Evolutionary conservation across 169 alveolate genomes (phyloP), one percentile per base, ranked within the genome.

Genomic region (Sarcocystis neurona): DNA sequence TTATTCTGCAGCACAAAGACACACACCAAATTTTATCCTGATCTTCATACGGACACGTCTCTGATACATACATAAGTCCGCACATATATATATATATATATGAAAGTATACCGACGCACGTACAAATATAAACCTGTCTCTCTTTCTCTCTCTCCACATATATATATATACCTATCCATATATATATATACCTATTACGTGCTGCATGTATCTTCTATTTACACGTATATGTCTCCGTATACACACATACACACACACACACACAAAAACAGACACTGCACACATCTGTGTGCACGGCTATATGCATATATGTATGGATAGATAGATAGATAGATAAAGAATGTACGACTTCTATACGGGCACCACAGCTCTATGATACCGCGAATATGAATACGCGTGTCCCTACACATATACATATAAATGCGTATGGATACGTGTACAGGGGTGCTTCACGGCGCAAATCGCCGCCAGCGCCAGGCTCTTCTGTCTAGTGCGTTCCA

Each of bases 1-100:
- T 70, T 63, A 80, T 84, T 70, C 89, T 84, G 89, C 10, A 23
- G 39, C 10, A 32, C 8, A 8, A 46, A 77, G 18, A 37, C 80
- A 43, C 53, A 44, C 34, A 1, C 18, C 2, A 27, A 15, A 8
- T 20, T 2, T 58, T n/a, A 30, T 18, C 2, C n/a, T n/a, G 79
- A 8, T 34, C 50, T 20, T 15, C 79, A 8, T 12, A 18, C 43
- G 23, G n/a, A n/a, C 2, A 37, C 8, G 8, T 75, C 1, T 34
- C 2, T 10, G 34, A 39, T 44, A 43, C 20, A 75, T 10, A 39
- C 43, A 43, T 43, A 39, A 3, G 20, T 75, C 18, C 43, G 37
- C 10, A 23, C 43, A 5, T 8, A 6, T 23, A 6, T 70, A n/a
- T 2, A 70, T 12, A 70, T 70, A 70, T 12, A 5, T 6, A n/a